Base-by-base conservation (phyloP, 768 basidiomycete species). In the Phlebiopsis gigantea region DNA sequence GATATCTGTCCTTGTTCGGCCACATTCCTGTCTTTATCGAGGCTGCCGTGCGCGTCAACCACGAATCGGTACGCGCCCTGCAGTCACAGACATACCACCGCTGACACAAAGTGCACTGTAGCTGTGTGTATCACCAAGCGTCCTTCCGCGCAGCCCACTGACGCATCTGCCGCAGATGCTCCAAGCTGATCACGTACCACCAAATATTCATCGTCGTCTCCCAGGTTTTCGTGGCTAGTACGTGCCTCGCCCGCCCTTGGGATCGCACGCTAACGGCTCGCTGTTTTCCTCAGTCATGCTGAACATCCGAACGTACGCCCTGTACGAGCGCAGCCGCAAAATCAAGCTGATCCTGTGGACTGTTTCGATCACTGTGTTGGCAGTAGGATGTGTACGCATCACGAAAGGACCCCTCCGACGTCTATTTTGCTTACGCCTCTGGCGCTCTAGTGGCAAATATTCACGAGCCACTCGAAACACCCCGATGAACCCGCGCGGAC, bases 221-320 rank as follows among this genome's bases (percentile, higher is more conserved):
- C 8, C 56, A 57, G 22, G 15, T 25, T 5, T 29, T 57, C 25
- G 48, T 57, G 2, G 56, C 45, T 10, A 44, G 56, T 57, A 31
- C 42, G 56, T 17, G 19, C 8, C 30, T 4, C 9, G 8, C 19
- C 19, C 12, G 6, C 8, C 22, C 26, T 53, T 44, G 25, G 44
- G 15, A n/a, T 29, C 22, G 29, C 12, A 41, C 10, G 29, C 31
- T 22, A 5, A 17, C n/a, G 26, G 42, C 22, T 43, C 5, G 52
- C 14, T n/a, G 2, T 24, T 25, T 51, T 28, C 4, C n/a, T n/a
- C 41, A 60, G 58, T 51, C 19, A n/a, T 60, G 28, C 55, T 60
- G 25, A 46, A 44, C 41, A 43, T 60, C 34, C 54, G 55, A 3
- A 60, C 58, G 12, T 60, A 56, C 31, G 58, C 58, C 1, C 22